Evolutionary conservation across 2,329 filamentous ascomycete species (phyloP).

Genomic region (Botrytis byssoidea): DNA sequence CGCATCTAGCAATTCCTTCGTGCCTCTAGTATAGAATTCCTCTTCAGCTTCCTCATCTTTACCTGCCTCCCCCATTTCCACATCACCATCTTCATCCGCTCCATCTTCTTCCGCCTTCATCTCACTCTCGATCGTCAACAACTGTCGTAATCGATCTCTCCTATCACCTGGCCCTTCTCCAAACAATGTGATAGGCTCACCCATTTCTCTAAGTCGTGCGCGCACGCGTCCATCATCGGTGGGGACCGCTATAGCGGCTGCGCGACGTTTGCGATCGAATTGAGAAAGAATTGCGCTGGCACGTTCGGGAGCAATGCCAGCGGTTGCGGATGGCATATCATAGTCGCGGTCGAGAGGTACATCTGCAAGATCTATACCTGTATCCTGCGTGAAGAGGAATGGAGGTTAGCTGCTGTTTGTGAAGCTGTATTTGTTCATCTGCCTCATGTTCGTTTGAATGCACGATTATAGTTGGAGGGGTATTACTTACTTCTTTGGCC

Average conservation of each 20-base stretch:
- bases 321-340: slow-evolving; percentile 40
- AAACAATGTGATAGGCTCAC: slow-evolving; percentile 93
- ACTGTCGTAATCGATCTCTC: slow-evolving; percentile 78
- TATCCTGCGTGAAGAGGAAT: slow-evolving; percentile 30
- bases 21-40: slow-evolving; percentile 91
- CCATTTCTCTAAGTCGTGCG: slow-evolving; percentile 74
- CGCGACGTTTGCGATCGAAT: slow-evolving; percentile 86
- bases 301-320: slow-evolving; percentile 38
- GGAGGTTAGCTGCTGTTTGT: slow-evolving; percentile 18
- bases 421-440: neutral
- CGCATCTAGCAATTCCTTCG: slow-evolving; percentile 69
- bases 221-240: slow-evolving; percentile 91
- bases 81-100: slow-evolving; percentile 64
- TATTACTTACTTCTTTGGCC: slow-evolving; percentile 60
- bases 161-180: slow-evolving; percentile 85
- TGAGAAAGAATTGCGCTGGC: slow-evolving; percentile 50
- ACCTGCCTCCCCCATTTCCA: slow-evolving; percentile 52
- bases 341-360: slow-evolving; percentile 80
- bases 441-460: slow-evolving; percentile 8
- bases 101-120: slow-evolving; percentile 50
- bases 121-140: slow-evolving; percentile 73
- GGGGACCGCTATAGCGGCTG: slow-evolving; percentile 84
- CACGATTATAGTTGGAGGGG: slow-evolving; percentile 12
- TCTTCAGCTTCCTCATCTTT: slow-evolving; percentile 74
- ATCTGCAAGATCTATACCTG: slow-evolving; percentile 59